Evolutionary conservation across 2,329 filamentous ascomycete genomes (phyloP).

Genomic region (Zopfia rhizophila): DNA sequence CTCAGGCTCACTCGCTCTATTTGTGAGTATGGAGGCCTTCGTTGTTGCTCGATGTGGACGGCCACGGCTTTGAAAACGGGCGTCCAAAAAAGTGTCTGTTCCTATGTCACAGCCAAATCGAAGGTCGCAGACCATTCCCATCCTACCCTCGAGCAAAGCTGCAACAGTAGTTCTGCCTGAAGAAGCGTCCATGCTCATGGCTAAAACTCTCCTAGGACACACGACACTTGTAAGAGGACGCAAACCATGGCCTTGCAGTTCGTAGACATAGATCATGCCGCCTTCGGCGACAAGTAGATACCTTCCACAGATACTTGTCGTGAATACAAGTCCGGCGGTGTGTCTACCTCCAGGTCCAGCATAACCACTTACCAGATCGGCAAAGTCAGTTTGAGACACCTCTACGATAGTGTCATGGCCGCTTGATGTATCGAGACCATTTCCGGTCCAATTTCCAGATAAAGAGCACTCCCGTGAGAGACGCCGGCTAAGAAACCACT

Average conservation of each 20-base stretch:
- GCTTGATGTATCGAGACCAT: conserved; percentile 28
- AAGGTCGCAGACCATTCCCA: conserved; percentile 69
- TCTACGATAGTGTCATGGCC: conserved; percentile 25
- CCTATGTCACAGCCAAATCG: conserved; percentile 16
- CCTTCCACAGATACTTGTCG: conserved; percentile 66
- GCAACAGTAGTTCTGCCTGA: conserved; percentile 66
- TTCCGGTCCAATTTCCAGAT: conserved; percentile 53
- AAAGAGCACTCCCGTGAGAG: conserved; percentile 63
- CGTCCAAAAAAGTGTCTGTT: conserved; percentile 19
- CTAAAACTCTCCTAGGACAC: conserved; percentile 67
- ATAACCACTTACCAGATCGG: conserved; percentile 41
- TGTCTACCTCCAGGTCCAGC: conserved; percentile 17
- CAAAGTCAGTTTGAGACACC: conserved; percentile 46
- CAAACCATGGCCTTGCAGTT: conserved; percentile 52
- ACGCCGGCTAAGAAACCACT: conserved; percentile 58
- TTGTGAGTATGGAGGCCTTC: conserved; percentile 22
- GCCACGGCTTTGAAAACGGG: conserved; percentile 20
- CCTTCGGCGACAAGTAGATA: conserved; percentile 67
- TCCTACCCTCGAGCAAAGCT: conserved; percentile 67
- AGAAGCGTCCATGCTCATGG: conserved; percentile 71
- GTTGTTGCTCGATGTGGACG: conserved; percentile 17
- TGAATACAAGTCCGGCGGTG: conserved; percentile 55
- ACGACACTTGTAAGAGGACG: conserved; percentile 63
- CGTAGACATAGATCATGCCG: conserved; percentile 67
- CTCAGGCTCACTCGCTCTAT: conserved; percentile 19